Base-by-base conservation (phyloP, 306 rosid species). In the Prunus davidiana region DNA sequence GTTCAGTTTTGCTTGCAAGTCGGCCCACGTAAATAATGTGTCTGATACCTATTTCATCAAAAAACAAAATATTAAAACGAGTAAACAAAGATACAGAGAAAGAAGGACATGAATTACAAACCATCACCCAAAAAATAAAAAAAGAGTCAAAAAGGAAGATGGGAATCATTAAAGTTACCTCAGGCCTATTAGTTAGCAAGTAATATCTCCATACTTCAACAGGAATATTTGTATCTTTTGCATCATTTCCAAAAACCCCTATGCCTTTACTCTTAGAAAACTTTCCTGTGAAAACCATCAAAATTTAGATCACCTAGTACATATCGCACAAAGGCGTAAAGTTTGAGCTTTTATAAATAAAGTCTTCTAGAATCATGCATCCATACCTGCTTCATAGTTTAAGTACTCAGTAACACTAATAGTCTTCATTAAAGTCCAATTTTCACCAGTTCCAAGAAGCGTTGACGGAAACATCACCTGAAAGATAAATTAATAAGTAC, bases 401-500 rank as follows among this genome's bases (percentile, higher is more conserved):
- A 95, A 81, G 83, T 95, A 95, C 82, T 95, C 98, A 2, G 98
- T 92, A 64, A 95, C 98, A 86, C 98, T 95, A 46, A 95, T 90
- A 28, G 97, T 95, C 89, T 95, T 92, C 98, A 95, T 92, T 80
- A 95, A 73, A 47, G 98, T 95, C 98, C 98, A 95, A 47, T 87
- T 85, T 79, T 92, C 96, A 76, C 87, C 91, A 22, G 98, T 95
- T 77, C 98, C 98, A 55, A 95, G 90, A 64, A 85, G 90, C 7
- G 98, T 88, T 50, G 96, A 95, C 47, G 98, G 98, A 82, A 95
- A 95, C 97, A 95, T 92, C 82, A 95, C 98, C 97, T 95, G 91
- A 51, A 75, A 66, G 32, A 51, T 7, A 28, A 28, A 28, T 28
- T 0, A 43, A 78, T 54, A 54, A 30, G 54, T 43, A 27, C 5